These are phyloP conservation scores for Quercus aquifolioides DNA, from an alignment of 306 rosid genomes.

Conservation along the genomic window DNA sequence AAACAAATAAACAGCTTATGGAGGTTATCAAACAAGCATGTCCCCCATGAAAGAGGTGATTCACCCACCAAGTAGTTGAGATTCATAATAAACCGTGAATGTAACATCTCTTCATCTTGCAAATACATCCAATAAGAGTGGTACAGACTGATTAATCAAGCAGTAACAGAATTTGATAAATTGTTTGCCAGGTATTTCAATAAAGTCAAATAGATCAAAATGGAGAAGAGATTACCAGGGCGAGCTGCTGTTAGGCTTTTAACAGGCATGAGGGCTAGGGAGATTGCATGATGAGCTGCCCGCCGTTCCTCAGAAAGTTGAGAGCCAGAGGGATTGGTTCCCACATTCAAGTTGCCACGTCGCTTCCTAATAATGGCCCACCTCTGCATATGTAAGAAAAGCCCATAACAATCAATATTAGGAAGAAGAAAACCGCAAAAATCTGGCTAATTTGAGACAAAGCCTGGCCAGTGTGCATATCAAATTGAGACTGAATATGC, in stretches of 20 bases:
- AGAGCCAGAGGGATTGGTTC: constrained; percentile 35
- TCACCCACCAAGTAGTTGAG: neutral
- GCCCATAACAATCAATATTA: constrained; percentile 30
- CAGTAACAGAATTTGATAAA: constrained; percentile 8
- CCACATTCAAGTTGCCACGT: constrained; percentile 37
- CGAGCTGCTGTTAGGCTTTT: constrained; percentile 51
- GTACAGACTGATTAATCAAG: neutral
- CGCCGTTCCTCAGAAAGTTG: constrained; percentile 67
- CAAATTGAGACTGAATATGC: too few relatives aligned
- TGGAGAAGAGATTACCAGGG: constrained; percentile 45
- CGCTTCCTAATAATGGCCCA: constrained; percentile 73
- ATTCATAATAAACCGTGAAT: neutral
- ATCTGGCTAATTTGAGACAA: too few relatives aligned
- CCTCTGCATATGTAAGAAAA: constrained; percentile 54
- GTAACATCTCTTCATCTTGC: neutral
- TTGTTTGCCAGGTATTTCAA: neutral
- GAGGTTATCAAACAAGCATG: neutral
- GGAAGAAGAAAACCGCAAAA: too few relatives aligned
- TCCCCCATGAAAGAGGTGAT: neutral
- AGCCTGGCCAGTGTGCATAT: too few relatives aligned
- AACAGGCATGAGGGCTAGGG: constrained; percentile 71
- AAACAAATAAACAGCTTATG: neutral
- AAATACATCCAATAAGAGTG: neutral
- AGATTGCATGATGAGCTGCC: constrained; percentile 82
- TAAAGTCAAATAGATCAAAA: constrained; percentile 3